Percentiles rank a stretch among this genome's conserved stretches.
phyloP scores from a whole-genome alignment of 192 early-diverging fungal species.

The Backusella macrospora region DNA sequence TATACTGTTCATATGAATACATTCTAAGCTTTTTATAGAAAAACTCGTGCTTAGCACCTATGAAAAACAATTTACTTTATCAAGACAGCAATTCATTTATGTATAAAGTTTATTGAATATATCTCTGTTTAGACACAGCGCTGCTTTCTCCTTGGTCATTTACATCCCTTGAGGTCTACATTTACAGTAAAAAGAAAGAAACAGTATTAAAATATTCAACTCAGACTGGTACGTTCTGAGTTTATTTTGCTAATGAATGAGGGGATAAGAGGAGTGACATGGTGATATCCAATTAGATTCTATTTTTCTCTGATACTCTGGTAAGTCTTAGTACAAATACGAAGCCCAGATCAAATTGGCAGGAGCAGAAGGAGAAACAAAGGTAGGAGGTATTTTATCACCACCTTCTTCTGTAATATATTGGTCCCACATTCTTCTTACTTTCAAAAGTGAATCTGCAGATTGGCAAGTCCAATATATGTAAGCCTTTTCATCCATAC shows the following conservation, averaged over 20 bases:
- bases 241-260: background rate
- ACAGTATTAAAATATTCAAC: background rate
- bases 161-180: background rate
- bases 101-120: too few relatives aligned
- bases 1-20: too few relatives aligned
- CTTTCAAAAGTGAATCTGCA: conserved; percentile 23
- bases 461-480: conserved; percentile 35
- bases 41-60: background rate
- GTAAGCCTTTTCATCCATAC: conserved; percentile 12
- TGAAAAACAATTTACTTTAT: background rate
- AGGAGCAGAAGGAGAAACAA: conserved; percentile 37
- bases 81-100: too few relatives aligned
- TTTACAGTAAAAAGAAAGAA: background rate
- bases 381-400: conserved; percentile 34
- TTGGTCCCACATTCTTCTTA: conserved; percentile 41
- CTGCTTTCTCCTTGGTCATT: too few relatives aligned
- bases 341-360: conserved; percentile 45
- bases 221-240: background rate
- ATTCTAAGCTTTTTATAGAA: background rate
- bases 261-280: too few relatives aligned
- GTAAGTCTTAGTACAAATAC: conserved; percentile 25
- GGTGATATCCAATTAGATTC: background rate
- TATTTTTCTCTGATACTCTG: too few relatives aligned
- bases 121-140: too few relatives aligned
- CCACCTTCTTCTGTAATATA: conserved; percentile 23